A percentile compares a stretch with the other conserved stretches of the same genome.
Conservation (phyloP, 1,284 basidiomycete species). For the Fereydounia khargensis region DNA sequence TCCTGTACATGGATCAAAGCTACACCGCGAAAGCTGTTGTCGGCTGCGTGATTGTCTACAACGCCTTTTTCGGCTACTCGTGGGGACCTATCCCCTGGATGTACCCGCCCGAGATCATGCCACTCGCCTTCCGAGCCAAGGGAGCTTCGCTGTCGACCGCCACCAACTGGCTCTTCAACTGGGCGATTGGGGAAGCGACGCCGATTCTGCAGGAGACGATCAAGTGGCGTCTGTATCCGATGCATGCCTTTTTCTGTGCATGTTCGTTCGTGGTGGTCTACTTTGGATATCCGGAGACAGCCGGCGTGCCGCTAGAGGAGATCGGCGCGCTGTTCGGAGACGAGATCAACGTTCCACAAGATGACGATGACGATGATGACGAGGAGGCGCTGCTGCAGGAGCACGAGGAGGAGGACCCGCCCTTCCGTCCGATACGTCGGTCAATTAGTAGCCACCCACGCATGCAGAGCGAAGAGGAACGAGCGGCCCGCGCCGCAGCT, state of each 20-base stretch:
- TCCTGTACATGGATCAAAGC: slow-evolving; percentile 80
- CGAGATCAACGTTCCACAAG: slow-evolving; percentile 46
- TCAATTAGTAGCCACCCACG: slow-evolving; percentile 60
- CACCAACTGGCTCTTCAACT: slow-evolving; percentile 65
- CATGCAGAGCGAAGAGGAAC: slow-evolving; percentile 70
- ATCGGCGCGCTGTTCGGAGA: slow-evolving; percentile 61
- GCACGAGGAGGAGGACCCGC: slow-evolving; percentile 22
- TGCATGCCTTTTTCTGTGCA: slow-evolving; percentile 92
- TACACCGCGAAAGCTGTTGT: slow-evolving; percentile 79
- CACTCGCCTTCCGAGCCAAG: slow-evolving; percentile 64
- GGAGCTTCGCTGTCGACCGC: slow-evolving; percentile 65
- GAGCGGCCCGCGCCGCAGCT: slow-evolving; percentile 64
- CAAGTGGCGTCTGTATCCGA: slow-evolving; percentile 87
- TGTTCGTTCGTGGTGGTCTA: slow-evolving; percentile 72
- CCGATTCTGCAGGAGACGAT: slow-evolving; percentile 86
- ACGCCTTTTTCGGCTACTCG: slow-evolving; percentile 76
- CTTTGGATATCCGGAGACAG: slow-evolving; percentile 67
- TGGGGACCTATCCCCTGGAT: slow-evolving; percentile 79
- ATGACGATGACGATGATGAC: slow-evolving; percentile 32
- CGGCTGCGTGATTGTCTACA: slow-evolving; percentile 82
- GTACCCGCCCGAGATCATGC: slow-evolving; percentile 71
- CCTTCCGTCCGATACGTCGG: slow-evolving; percentile 31
- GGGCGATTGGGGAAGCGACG: slow-evolving; percentile 82
- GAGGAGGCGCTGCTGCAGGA: slow-evolving; percentile 9
- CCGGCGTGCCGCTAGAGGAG: slow-evolving; percentile 63